These are phyloP conservation scores for Curvularia spicifera DNA, from an alignment of 2,329 filamentous ascomycete species.

Conservation along the genomic window DNA sequence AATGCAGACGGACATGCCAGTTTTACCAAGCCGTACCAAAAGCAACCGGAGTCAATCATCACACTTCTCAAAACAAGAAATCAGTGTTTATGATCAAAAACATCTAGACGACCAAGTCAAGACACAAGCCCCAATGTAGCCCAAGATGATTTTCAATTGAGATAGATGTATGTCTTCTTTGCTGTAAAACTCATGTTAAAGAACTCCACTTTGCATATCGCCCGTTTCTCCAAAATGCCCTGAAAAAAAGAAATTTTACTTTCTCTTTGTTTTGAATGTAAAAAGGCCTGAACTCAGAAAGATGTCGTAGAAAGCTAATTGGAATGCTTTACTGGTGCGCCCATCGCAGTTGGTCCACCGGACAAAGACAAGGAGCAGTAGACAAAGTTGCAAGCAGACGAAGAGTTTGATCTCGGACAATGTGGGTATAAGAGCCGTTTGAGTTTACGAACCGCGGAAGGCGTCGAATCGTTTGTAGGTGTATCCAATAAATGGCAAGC, in stretches of 20 bases:
- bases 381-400: background rate
- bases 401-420: background rate
- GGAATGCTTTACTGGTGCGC: background rate
- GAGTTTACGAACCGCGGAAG: conserved; percentile 55
- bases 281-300: background rate
- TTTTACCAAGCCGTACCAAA: background rate
- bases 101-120: background rate
- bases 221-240: background rate
- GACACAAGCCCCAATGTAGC: background rate
- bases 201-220: background rate
- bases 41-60: background rate
- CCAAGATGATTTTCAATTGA: background rate
- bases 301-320: background rate
- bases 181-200: background rate
- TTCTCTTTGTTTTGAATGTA: background rate
- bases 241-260: background rate
- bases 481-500: conserved; percentile 93
- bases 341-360: background rate
- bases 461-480: conserved; percentile 96
- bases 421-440: background rate
- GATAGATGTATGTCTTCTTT: background rate
- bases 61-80: background rate
- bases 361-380: background rate
- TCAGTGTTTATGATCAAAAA: background rate
- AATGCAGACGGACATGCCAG: background rate